Evolutionary conservation across 345 rosid species (phyloP).

Genomic region (Populus euphratica): DNA sequence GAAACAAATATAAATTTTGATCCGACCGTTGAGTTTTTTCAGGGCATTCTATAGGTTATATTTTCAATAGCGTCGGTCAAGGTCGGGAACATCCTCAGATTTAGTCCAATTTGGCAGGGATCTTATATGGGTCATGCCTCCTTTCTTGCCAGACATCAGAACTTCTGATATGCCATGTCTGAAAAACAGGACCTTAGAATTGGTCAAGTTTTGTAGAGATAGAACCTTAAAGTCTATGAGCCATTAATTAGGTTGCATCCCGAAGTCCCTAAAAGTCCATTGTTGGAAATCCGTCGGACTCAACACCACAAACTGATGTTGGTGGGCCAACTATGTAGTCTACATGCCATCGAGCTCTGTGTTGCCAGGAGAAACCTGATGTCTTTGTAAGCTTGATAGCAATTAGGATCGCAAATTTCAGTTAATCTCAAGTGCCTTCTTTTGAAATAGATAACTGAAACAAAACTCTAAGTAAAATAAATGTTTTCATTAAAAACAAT

Average conservation of each 20-base stretch:
- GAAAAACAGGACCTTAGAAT: not conserved
- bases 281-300: not conserved
- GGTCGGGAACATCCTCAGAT: too few species aligned
- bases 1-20: too few species aligned
- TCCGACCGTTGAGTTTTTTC: too few species aligned
- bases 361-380: not conserved
- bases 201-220: not conserved
- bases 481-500: too few species aligned
- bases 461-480: too few species aligned
- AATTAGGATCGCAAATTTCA: not conserved
- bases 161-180: slow-evolving; percentile 6
- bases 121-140: not conserved
- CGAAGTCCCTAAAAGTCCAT: not conserved
- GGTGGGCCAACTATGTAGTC: not conserved
- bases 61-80: too few species aligned
- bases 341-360: not conserved
- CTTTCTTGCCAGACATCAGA: not conserved
- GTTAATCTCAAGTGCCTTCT: too few species aligned
- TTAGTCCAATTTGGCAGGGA: not conserved
- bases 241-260: not conserved
- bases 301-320: not conserved
- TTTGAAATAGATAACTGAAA: too few species aligned
- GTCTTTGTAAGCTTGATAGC: not conserved
- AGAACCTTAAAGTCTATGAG: not conserved
- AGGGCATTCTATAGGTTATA: too few species aligned